Base-by-base conservation (phyloP, 2,329 filamentous ascomycete species). In the Emmonsia crescens region DNA sequence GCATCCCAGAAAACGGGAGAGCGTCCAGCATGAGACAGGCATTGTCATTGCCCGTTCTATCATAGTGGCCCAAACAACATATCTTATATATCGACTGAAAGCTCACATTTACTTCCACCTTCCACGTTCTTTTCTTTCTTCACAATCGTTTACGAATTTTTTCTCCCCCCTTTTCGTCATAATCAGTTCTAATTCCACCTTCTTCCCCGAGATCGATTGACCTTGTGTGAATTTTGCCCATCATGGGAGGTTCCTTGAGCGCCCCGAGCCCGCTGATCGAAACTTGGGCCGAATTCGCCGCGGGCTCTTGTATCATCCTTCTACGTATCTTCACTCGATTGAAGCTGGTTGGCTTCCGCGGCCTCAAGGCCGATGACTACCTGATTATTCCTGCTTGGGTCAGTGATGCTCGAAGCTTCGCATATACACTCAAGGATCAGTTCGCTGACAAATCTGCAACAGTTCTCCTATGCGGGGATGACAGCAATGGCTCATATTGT, bases 231-330 rank as follows among this genome's bases (percentile, higher is more conserved):
- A 42, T 27, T 19, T 16, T 44, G n/a, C 21, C 19, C 38, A 44
- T 31, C 38, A 57, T 57, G 55, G 36, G 24, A 29, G 19, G 29
- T 10, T 29, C 48, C 12, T 24, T 31, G 27, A 54, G 29, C 9
- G 48, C 48, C 27, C 48, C 48, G 24, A 48, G 38, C 19, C 31
- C 52, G 33, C n/a, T 62, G 36, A 68, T 69, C 2, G 74, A 76
- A 59, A 74, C 74, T 68, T 76, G 74, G 75, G 64, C 69, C 55
- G 68, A 76, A n/a, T 76, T 72, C 61, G 58, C 64, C 4, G 54
- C 75, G 3, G 75, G 74, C 0, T 69, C 66, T 21, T 16, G 68
- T 0, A 68, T 71, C 57, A 74, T 76, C 27, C 67, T 67, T 4
- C 61, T 70, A 9, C 67, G 74, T 14, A 62, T 73, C 1, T 71